Base-by-base conservation (phyloP, 1,139 yeast genomes). In the Yamadazyma mexicana region DNA sequence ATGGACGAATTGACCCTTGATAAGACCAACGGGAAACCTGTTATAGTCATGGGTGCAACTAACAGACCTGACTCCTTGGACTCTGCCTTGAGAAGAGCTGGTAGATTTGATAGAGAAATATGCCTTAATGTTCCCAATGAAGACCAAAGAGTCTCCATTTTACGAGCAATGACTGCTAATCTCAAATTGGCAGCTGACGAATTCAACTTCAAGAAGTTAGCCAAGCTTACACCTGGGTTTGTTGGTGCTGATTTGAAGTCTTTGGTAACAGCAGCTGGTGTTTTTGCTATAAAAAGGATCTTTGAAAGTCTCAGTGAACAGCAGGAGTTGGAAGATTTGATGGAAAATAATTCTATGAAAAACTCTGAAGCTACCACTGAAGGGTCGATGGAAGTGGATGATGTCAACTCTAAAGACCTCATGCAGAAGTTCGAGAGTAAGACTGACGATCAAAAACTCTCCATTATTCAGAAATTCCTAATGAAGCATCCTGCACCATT, bases 171-270 rank as follows among this genome's bases (percentile, higher is more conserved):
- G 83, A 79, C 92, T 0, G 60, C 73, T 22, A 69, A 67, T 32
- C 69, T 92, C 49, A 82, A 84, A 51, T 69, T 88, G 35, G 55
- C 59, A 30, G 78, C 79, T 37, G 91, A 87, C 11, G 78, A 74
- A 12, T 79, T 91, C 50, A 88, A 91, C 50, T 87, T 80, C 56
- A 61, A 67, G 36, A 77, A 77, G 47, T 68, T 92, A 36, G 96
- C 98, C 1, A 91, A 91, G 56, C 67, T 88, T 66, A 94, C 99
- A 0, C 98, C 99, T 0, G 99, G 99, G 11, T 92, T 83, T 62
- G 99, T 92, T 3, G 99, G 98, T 33, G 98, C 98, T 1, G 99
- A 92, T 69, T 73, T 92, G 51, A 89, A 89, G 53, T 95, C 98
- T 17, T 73, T 92, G 44, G 95, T 89, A 0, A 83, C 97, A 0